Conservation (phyloP, 2,329 filamentous ascomycete genomes). For the Camillea tinctor region DNA sequence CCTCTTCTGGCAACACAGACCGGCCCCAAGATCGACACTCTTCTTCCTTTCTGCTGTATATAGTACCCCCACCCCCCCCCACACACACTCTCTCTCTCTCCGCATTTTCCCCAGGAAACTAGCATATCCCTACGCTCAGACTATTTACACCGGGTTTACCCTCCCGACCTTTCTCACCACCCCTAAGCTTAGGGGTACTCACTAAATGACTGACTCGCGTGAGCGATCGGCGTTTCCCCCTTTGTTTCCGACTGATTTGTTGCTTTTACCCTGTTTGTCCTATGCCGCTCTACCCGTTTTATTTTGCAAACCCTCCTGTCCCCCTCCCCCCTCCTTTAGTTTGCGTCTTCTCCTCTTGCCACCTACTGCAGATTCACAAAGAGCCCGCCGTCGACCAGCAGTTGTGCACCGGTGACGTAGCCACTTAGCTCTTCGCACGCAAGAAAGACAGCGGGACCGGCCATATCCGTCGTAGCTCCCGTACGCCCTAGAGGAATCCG, state of each 20-base stretch:
- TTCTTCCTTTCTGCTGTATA: background rate
- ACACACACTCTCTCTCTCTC: background rate
- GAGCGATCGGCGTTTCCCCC: background rate
- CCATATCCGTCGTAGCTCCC: slow-evolving; percentile 72
- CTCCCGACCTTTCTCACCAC: background rate
- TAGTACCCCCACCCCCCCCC: background rate
- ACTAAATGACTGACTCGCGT: background rate
- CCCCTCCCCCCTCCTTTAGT: background rate
- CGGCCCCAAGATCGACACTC: background rate
- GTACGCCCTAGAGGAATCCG: slow-evolving; percentile 76
- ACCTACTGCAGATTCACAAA: slow-evolving; percentile 82
- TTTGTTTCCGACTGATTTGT: background rate
- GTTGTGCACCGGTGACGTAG: slow-evolving; percentile 79
- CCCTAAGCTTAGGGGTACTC: background rate
- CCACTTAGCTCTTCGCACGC: slow-evolving; percentile 75
- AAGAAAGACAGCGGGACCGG: slow-evolving; percentile 81
- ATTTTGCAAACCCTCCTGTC: no score
- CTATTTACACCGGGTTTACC: background rate
- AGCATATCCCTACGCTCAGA: background rate
- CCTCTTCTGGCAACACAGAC: background rate
- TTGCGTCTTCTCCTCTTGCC: background rate
- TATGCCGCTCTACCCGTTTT: background rate
- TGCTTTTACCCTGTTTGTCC: no score
- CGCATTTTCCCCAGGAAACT: background rate
- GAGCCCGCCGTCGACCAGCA: slow-evolving; percentile 83